Percentiles rank a stretch among this genome's conserved stretches.
Evolutionary conservation across 345 rosid species (phyloP).

Genomic region (Hibiscus mutabilis): DNA sequence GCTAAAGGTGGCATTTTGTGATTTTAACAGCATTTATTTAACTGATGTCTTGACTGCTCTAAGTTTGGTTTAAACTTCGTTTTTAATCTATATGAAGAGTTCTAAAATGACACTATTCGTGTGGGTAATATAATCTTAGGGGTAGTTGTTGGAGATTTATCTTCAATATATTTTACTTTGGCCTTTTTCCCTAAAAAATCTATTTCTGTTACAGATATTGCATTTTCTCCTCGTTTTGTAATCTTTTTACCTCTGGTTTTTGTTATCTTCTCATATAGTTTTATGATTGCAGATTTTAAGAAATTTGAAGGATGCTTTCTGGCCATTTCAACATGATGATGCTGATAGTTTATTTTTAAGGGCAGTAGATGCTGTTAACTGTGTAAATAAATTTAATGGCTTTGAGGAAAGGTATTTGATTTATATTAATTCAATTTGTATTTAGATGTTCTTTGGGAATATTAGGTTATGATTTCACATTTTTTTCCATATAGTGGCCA

Average conservation of each 20-base stretch:
- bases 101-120: background rate
- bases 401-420: conserved; percentile 35
- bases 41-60: background rate
- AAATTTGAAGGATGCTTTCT: conserved; percentile 52
- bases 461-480: background rate
- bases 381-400: conserved; percentile 25
- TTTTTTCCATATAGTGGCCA: conserved; percentile 29
- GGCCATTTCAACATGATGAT: conserved; percentile 55
- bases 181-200: no score
- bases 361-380: conserved; percentile 53
- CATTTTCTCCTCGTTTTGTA: background rate
- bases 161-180: background rate
- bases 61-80: background rate
- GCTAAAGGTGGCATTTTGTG: background rate
- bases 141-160: background rate
- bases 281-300: conserved; percentile 34
- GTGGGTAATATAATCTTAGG: background rate
- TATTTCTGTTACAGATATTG: background rate
- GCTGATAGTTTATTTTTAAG: conserved; percentile 33
- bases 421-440: background rate
- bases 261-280: background rate
- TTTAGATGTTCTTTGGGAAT: background rate
- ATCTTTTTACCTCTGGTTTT: background rate
- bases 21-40: background rate
- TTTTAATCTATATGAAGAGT: background rate